These are phyloP conservation scores for Gnomoniopsis sp. DNA, from an alignment of 2,329 filamentous ascomycete species.

Conservation along the genomic window DNA sequence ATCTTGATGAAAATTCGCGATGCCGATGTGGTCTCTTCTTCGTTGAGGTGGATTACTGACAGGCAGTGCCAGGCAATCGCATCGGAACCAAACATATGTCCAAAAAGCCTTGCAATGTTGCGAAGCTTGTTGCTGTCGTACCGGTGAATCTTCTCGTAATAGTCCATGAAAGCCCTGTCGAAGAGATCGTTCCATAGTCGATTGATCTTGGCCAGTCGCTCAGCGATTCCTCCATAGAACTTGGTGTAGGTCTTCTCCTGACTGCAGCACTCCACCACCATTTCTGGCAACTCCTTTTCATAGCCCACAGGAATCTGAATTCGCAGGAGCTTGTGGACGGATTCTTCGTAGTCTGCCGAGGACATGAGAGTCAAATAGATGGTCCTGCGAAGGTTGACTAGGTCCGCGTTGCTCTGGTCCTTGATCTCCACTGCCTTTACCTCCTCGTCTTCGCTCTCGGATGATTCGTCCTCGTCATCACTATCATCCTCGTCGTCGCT, in stretches of 20 bases:
- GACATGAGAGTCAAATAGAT: constrained; percentile 99
- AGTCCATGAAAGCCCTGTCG: constrained; percentile 83
- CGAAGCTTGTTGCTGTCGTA: constrained; percentile 94
- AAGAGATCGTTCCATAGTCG: constrained; percentile 92
- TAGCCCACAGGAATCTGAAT: constrained; percentile 83
- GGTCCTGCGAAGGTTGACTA: constrained; percentile 87
- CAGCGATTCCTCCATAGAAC: constrained; percentile 91
- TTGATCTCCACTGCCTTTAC: constrained; percentile 91
- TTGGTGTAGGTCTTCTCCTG: constrained; percentile 97
- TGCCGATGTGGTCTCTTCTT: constrained; percentile 94
- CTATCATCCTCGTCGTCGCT: constrained; percentile 75
- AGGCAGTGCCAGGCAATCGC: constrained; percentile 91
- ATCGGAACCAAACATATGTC: constrained; percentile 82
- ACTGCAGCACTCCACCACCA: constrained; percentile 95
- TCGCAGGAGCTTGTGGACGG: constrained; percentile 94
- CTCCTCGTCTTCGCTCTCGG: constrained; percentile 71
- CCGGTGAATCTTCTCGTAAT: constrained; percentile 96
- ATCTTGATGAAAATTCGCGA: constrained; percentile 99
- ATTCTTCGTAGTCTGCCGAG: constrained; percentile 93
- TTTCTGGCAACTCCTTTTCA: constrained; percentile 87
- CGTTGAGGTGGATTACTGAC: constrained; percentile 81
- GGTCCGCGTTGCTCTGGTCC: constrained; percentile 92
- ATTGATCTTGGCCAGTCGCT: constrained; percentile 94
- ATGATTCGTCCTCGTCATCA: constrained; percentile 66
- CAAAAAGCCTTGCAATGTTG: constrained; percentile 94